Evolutionary conservation across 139 green algal genomes (phyloP), one percentile per base, ranked within the genome.

Genomic region (Monoraphidium neglectum): DNA sequence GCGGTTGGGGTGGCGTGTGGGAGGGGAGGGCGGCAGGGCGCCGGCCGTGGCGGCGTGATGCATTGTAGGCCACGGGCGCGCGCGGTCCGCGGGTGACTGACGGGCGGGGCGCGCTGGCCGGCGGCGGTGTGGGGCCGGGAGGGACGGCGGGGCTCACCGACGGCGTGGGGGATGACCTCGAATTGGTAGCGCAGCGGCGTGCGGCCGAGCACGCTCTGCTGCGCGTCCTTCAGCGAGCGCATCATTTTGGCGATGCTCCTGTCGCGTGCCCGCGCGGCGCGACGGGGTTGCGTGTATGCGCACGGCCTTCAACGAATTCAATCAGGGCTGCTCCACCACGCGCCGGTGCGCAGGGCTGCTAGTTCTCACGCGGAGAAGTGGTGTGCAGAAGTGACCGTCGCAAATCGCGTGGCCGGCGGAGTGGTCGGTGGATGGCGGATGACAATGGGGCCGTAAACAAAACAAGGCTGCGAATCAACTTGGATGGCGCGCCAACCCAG

Each of bases 161-260:
- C 70, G n/a, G 70, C 54, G 28, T 60, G 49, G 1, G 72, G 72
- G 6, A 71, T 43, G 36, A 78, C 54, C 60, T 78, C 72, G 62
- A 78, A 78, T n/a, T 64, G 30, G 60, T 72, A 65, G 57, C 57
- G 57, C n/a, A 65, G 57, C 26, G 57, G 13, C 13, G n/a, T 24
- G n/a, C 57, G 57, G 13, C 57, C 57, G 15, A 13, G 57, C 57
- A 33, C 57, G 26, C 8, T 21, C 30, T 65, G 57, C 57, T 65
- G 24, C 26, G 57, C 57, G 16, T 65, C 57, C 13, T 13, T 15
- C 24, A 13, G 16, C 10, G 57, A 12, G 18, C 57, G 57, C 16
- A 16, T 24, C 18, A 65, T 12, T 12, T 10, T 21, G 18, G 15
- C 30, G 24, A 16, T 33, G 26, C 10, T 21, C 10, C 26, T 13